Evolutionary conservation across 2,329 filamentous ascomycete genomes (phyloP).

Genomic region (Arthrinium puccinioides): DNA sequence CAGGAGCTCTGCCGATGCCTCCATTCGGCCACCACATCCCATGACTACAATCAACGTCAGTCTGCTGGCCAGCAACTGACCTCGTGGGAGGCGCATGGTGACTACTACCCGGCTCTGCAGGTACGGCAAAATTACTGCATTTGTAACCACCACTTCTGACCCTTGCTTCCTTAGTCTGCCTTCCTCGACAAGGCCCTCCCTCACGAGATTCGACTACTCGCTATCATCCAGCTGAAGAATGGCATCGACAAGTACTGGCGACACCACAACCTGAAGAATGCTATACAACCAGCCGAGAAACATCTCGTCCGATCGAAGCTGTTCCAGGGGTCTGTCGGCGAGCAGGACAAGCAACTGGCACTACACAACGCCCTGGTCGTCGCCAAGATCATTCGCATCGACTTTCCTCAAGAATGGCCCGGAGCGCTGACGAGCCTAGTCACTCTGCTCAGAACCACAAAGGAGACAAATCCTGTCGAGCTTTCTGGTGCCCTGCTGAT

Average conservation of each 20-base stretch:
- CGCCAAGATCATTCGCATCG: constrained; percentile 81
- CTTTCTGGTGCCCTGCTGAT: constrained; percentile 69
- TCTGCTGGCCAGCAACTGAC: constrained; percentile 63
- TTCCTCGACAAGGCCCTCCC: constrained; percentile 77
- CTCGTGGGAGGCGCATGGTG: constrained; percentile 60
- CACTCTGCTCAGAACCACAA: constrained; percentile 52
- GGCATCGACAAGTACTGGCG: constrained; percentile 95
- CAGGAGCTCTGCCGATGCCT: constrained; percentile 59
- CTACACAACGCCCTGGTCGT: constrained; percentile 83
- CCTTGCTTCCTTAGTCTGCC: constrained; percentile 48
- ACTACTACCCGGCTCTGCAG: constrained; percentile 64
- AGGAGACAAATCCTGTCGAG: constrained; percentile 53
- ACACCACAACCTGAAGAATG: constrained; percentile 50
- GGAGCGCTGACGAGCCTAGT: constrained; percentile 55
- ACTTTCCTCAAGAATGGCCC: constrained; percentile 83
- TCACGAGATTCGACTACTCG: constrained; percentile 74
- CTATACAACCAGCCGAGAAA: constrained; percentile 70
- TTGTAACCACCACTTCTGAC: not conserved
- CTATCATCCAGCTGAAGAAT: constrained; percentile 92
- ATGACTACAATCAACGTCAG: constrained; percentile 56
- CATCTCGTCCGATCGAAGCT: constrained; percentile 65
- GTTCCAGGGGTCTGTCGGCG: constrained; percentile 69
- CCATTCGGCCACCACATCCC: constrained; percentile 55
- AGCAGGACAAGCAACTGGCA: constrained; percentile 68
- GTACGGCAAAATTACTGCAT: constrained; percentile 28